Evolutionary conservation across 805 yeast genomes (phyloP).

Genomic region (Candida yuanshanica): DNA sequence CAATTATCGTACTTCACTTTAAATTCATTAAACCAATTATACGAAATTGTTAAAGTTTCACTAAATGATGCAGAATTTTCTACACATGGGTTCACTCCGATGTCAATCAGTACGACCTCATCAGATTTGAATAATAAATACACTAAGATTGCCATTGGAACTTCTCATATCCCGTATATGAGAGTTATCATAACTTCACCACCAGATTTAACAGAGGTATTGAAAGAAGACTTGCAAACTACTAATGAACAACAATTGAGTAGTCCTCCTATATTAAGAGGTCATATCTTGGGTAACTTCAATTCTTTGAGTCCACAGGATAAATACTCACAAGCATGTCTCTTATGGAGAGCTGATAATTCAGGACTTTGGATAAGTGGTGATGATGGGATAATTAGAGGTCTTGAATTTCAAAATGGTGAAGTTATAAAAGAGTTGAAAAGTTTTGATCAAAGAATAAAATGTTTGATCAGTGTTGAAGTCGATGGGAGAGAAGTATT

Average conservation of each 20-base stretch:
- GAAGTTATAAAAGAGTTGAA: constrained; percentile 28
- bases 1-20: constrained; percentile 40
- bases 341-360: constrained; percentile 39
- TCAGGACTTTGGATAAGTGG: constrained; percentile 62
- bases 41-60: constrained; percentile 43
- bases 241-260: constrained; percentile 8
- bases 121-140: constrained; percentile 6
- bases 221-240: background rate
- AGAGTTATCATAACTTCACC: constrained; percentile 50
- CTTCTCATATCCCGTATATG: constrained; percentile 77
- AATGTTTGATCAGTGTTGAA: constrained; percentile 30
- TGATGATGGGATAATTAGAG: constrained; percentile 63
- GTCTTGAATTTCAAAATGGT: constrained; percentile 44
- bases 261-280: constrained; percentile 22
- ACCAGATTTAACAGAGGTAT: constrained; percentile 23
- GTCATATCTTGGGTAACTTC: constrained; percentile 35
- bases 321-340: constrained; percentile 48
- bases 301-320: constrained; percentile 62
- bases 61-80: constrained; percentile 71
- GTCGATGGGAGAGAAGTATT: constrained; percentile 32
- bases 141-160: constrained; percentile 51
- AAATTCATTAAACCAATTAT: constrained; percentile 15
- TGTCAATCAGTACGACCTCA: constrained; percentile 31
- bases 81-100: constrained; percentile 56
- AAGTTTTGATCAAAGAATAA: constrained; percentile 43